phyloP scores from a whole-genome alignment of 179 eudicot species.

The Corrigiola litoralis region DNA sequence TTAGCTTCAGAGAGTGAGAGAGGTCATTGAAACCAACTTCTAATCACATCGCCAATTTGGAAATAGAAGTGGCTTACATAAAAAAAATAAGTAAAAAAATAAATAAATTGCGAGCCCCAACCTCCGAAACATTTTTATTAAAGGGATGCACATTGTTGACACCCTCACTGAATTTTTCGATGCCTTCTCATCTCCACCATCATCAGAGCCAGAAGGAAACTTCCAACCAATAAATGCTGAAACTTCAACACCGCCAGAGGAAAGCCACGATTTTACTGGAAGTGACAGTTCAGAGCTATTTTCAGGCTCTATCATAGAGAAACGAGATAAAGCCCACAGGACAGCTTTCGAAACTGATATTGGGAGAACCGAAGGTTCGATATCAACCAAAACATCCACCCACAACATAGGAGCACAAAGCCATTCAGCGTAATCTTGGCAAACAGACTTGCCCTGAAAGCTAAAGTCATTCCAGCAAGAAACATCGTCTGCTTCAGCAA shows the following conservation, averaged over 20 bases:
- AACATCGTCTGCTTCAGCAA: constrained; percentile 38
- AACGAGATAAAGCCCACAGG: constrained; percentile 85
- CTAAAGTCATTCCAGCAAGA: constrained; percentile 76
- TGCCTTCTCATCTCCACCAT: constrained; percentile 64
- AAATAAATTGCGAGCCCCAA: constrained; percentile 26
- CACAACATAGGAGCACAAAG: constrained; percentile 94
- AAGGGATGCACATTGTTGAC: constrained; percentile 64
- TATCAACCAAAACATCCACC: constrained; percentile 81
- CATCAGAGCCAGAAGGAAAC: constrained; percentile 80
- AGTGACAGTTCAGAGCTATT: constrained; percentile 55
- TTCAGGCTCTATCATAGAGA: constrained; percentile 80
- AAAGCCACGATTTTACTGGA: constrained; percentile 66
- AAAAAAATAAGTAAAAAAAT: not conserved
- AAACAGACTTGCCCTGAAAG: constrained; percentile 50
- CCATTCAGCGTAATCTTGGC: constrained; percentile 66
- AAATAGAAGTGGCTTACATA: not conserved
- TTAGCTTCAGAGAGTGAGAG: not conserved
- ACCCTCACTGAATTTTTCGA: constrained; percentile 68
- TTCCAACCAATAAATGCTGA: constrained; percentile 73
- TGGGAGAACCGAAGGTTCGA: constrained; percentile 65
- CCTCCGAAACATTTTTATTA: constrained; percentile 84
- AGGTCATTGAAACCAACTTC: not conserved
- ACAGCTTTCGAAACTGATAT: constrained; percentile 80
- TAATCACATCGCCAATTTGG: not conserved
- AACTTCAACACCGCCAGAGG: constrained; percentile 62